Evolutionary conservation across 176 grass and related monocot species (phyloP).

Genomic region (Cenchrus americanus): DNA sequence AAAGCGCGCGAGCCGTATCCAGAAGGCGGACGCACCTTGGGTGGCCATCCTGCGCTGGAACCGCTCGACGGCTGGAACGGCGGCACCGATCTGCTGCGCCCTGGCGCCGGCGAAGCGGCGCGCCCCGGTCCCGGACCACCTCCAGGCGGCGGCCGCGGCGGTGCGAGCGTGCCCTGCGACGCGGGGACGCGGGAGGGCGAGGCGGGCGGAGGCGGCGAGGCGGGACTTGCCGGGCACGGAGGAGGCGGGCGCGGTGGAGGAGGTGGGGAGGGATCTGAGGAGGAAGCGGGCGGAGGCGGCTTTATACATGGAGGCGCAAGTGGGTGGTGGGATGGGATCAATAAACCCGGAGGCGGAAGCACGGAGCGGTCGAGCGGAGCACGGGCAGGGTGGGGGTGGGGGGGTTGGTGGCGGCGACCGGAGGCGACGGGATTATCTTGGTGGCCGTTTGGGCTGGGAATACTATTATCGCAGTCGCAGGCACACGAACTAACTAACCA

Average conservation of each 20-base stretch:
- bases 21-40: constrained; percentile 46
- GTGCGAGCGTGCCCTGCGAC: constrained; percentile 3
- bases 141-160: neutral
- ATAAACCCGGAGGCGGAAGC: neutral
- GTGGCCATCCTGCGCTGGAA: constrained; percentile 75
- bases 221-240: constrained; percentile 23
- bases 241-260: neutral
- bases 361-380: too few relatives aligned
- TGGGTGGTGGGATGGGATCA: neutral
- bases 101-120: neutral
- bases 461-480: neutral
- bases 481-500: neutral
- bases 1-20: neutral
- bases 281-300: constrained; percentile 62
- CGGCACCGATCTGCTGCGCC: constrained; percentile 58
- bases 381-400: too few relatives aligned
- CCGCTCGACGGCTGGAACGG: constrained; percentile 46
- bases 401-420: constrained; percentile 2
- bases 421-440: neutral
- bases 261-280: constrained; percentile 57
- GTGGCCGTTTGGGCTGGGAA: neutral
- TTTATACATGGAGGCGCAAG: constrained; percentile 78
- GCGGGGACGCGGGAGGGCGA: constrained; percentile 37
- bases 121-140: neutral
- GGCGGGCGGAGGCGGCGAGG: constrained; percentile 27